Base-by-base conservation (phyloP, 2,329 filamentous ascomycete species). In the Fusarium devonianum region DNA sequence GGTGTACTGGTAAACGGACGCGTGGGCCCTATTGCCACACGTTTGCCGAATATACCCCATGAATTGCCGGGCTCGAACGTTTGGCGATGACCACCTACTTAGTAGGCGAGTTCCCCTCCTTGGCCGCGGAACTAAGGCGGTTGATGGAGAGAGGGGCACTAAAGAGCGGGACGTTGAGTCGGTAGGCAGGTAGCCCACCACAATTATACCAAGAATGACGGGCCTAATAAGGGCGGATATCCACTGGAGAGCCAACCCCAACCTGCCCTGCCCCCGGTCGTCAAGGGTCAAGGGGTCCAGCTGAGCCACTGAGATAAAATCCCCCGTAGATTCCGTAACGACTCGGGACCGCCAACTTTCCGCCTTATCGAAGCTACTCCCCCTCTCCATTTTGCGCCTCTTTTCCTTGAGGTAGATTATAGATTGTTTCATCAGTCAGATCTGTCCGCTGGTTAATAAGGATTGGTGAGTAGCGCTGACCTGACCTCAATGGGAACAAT, bases 151-250 rank as follows among this genome's bases (percentile, higher is more conserved):
- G 30, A 19, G 30, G 21, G 21, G 33, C 9, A 18, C 32, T 36
- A 29, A 22, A 39, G 21, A 30, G 30, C 42, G 42, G 42, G 34
- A 46, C 14, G 19, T n/a, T 39, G 18, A 38, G 42, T 46, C 42
- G 42, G 42, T 30, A 45, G 22, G 21, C 14, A n/a, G 21, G 40
- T 12, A 16, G 25, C 34, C 33, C 17, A 32, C 6, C 10, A 9
- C 7, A 30, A 10, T n/a, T n/a, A n/a, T n/a, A n/a, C n/a, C n/a
- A n/a, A n/a, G n/a, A n/a, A n/a, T n/a, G n/a, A n/a, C n/a, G n/a
- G n/a, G n/a, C n/a, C n/a, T n/a, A n/a, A n/a, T n/a, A n/a, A n/a
- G n/a, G n/a, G n/a, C n/a, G n/a, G n/a, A n/a, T n/a, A n/a, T n/a
- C n/a, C n/a, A n/a, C n/a, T n/a, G n/a, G n/a, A n/a, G n/a, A n/a